phyloP scores from a whole-genome alignment of 306 rosid species.

The Cucurbita maxima region DNA sequence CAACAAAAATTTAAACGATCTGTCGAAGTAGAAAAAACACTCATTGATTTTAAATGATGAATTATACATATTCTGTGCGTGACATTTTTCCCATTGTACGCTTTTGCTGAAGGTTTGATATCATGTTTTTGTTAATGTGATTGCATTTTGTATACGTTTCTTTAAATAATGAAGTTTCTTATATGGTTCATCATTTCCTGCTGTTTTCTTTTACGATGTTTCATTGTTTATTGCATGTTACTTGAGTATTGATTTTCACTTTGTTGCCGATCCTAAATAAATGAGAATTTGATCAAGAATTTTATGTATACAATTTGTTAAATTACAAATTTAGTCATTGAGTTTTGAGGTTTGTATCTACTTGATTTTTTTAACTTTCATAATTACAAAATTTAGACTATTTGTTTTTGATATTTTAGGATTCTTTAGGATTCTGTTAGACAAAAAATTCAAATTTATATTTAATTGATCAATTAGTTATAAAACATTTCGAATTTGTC shows the following conservation, averaged over 20 bases:
- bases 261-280: not conserved
- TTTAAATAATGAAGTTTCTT: not conserved
- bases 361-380: too few species aligned
- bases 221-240: not conserved
- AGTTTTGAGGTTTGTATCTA: too few species aligned
- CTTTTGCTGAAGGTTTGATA: not conserved
- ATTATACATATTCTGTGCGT: not conserved
- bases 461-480: too few species aligned
- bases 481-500: too few species aligned
- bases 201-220: not conserved
- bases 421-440: too few species aligned
- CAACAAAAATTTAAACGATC: not conserved
- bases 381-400: too few species aligned
- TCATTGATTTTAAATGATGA: not conserved
- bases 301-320: not conserved
- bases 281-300: not conserved
- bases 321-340: too few species aligned
- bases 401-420: too few species aligned
- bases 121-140: not conserved
- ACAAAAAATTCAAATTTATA: too few species aligned
- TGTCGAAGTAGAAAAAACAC: not conserved
- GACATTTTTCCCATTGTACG: not conserved
- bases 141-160: not conserved
- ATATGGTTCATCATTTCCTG: not conserved
- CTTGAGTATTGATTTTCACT: not conserved